phyloP scores from a whole-genome alignment of 1,284 basidiomycete genomes.

The Coniophora puteana region DNA sequence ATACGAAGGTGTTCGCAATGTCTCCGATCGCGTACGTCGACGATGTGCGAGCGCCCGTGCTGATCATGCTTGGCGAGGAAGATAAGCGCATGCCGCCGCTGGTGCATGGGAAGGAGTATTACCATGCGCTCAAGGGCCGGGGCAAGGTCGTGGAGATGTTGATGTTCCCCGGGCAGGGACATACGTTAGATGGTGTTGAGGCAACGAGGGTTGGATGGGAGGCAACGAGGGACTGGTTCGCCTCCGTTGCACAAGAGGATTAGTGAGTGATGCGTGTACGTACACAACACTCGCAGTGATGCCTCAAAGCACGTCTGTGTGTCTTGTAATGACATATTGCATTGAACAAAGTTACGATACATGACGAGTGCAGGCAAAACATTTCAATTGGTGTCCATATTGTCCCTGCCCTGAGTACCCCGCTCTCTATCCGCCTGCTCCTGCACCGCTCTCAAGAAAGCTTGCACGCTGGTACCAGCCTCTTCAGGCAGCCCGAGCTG shows the following conservation, averaged over 20 bases:
- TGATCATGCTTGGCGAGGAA: conserved; percentile 56
- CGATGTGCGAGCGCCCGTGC: conserved; percentile 47
- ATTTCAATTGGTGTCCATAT: conserved; percentile 63
- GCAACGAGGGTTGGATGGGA: conserved; percentile 49
- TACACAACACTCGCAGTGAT: not conserved
- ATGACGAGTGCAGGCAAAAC: not conserved
- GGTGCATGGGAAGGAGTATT: conserved; percentile 59
- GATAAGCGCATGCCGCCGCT: conserved; percentile 60
- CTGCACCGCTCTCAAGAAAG: conserved; percentile 71
- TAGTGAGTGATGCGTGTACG: not conserved
- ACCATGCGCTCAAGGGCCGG: conserved; percentile 56
- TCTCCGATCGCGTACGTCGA: conserved; percentile 61
- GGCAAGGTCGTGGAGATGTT: conserved; percentile 52
- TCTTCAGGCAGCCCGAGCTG: conserved; percentile 76
- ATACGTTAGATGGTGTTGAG: conserved; percentile 62
- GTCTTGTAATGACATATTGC: not conserved
- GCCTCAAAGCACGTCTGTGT: not conserved
- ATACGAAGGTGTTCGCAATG: conserved; percentile 39
- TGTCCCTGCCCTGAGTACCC: conserved; percentile 28
- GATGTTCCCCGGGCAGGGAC: conserved; percentile 59
- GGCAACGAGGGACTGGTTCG: conserved; percentile 50
- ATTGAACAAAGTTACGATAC: not conserved
- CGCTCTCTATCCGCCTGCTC: conserved; percentile 63
- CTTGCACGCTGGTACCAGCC: conserved; percentile 66
- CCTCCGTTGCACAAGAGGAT: conserved; percentile 3